A percentile compares a stretch with the other conserved stretches of the same genome.
phyloP scores from a whole-genome alignment of 2,329 filamentous ascomycete genomes.

The Mycosphaerelloides madeirae region DNA sequence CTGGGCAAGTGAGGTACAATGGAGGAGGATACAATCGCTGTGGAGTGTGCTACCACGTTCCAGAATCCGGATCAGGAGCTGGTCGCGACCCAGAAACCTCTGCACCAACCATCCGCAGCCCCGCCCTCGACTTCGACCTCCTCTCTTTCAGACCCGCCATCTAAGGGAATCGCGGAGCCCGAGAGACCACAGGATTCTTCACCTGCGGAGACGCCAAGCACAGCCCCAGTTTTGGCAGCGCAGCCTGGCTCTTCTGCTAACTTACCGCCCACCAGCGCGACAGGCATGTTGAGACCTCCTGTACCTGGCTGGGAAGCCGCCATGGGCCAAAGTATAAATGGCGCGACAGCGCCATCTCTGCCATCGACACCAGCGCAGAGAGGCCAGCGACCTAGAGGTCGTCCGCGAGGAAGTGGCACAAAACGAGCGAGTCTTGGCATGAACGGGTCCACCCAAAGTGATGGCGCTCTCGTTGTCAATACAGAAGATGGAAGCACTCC shows the following conservation, averaged over 20 bases:
- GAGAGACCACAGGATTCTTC: not conserved
- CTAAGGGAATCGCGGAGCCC: not conserved
- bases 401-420: not conserved
- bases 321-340: not conserved
- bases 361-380: not conserved
- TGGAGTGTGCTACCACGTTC: too few species aligned
- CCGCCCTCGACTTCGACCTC: constrained; percentile 12
- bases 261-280: constrained; percentile 33
- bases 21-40: too few species aligned
- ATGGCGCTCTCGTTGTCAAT: not conserved
- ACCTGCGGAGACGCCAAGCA: not conserved
- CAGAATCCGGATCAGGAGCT: too few species aligned
- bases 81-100: too few species aligned
- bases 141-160: constrained; percentile 13
- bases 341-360: not conserved
- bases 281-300: constrained; percentile 29
- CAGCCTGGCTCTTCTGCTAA: constrained; percentile 42
- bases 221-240: constrained; percentile 14
- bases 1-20: too few species aligned
- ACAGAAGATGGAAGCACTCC: not conserved
- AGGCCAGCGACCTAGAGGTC: not conserved
- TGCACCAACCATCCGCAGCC: not conserved
- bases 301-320: constrained; percentile 41
- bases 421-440: not conserved
- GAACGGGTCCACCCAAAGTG: not conserved